Evolutionary conservation across 768 basidiomycete genomes (phyloP).

Genomic region (Dacryopinax primogenitus): DNA sequence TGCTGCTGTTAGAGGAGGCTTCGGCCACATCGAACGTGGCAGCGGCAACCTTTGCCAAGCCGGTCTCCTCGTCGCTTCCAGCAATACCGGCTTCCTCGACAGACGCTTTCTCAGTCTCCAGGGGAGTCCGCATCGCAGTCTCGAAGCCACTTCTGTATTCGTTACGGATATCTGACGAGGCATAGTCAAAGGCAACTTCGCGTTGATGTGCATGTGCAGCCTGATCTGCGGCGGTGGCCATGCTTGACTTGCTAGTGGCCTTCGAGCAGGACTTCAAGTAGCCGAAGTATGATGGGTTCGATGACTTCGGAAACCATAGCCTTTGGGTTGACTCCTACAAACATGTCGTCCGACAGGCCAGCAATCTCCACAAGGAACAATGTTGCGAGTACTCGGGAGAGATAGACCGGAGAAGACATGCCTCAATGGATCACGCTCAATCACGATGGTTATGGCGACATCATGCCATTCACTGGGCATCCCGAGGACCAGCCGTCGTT

Average conservation of each 20-base stretch:
- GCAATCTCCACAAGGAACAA: not conserved
- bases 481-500: not conserved
- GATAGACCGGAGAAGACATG: not conserved
- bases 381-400: not conserved
- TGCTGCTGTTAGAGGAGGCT: not conserved
- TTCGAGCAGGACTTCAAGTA: not conserved
- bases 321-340: not conserved
- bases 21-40: not conserved
- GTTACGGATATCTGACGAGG: not conserved
- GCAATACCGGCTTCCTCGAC: not conserved
- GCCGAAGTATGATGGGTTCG: not conserved
- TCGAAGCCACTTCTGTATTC: not conserved
- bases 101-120: not conserved
- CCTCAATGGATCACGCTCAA: not conserved
- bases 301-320: not conserved
- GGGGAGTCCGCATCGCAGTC: not conserved
- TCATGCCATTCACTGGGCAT: not conserved
- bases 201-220: not conserved
- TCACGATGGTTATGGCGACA: not conserved
- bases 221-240: not conserved
- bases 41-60: not conserved
- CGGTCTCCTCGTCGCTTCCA: not conserved
- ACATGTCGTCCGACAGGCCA: not conserved
- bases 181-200: not conserved
- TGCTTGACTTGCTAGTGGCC: not conserved